Conservation (phyloP, 179 eudicot genomes). For the Beta lomatogona region DNA sequence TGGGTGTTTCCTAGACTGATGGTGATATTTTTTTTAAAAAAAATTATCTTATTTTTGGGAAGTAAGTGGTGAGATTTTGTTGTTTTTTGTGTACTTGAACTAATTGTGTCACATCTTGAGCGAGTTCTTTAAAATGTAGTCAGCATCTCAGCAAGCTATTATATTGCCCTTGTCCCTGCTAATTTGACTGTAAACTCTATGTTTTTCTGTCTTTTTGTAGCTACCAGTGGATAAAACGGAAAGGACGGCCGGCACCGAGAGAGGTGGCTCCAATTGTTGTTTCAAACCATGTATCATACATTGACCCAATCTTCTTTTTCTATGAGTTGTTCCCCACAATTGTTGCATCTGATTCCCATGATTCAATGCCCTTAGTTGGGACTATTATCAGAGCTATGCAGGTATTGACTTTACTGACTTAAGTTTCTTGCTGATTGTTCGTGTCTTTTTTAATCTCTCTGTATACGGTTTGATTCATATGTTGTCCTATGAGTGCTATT, state of each 20-base stretch:
- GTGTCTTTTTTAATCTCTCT: neutral
- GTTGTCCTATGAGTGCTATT: neutral
- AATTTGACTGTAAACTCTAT: neutral
- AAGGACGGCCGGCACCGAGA: conserved; percentile 87
- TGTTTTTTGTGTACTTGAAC: neutral
- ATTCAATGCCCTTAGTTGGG: conserved; percentile 88
- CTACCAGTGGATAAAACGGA: conserved; percentile 91
- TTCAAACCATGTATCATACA: conserved; percentile 93
- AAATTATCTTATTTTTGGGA: no score
- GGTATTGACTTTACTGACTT: conserved; percentile 43
- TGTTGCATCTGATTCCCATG: conserved; percentile 91
- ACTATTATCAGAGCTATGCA: conserved; percentile 98
- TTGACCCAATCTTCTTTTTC: conserved; percentile 95
- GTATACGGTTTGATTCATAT: neutral
- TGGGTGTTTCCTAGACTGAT: neutral
- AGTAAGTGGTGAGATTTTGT: neutral
- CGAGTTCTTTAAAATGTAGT: neutral
- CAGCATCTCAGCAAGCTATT: neutral
- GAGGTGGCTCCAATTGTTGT: conserved; percentile 89
- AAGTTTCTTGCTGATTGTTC: neutral
- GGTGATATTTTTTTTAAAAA: neutral
- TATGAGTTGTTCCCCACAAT: conserved; percentile 93
- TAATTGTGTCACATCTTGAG: neutral
- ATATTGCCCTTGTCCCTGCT: neutral
- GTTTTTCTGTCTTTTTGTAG: conserved; percentile 38